These are phyloP conservation scores for Picochlorum sp. DNA, from an alignment of 139 green algal species.

Conservation along the genomic window DNA sequence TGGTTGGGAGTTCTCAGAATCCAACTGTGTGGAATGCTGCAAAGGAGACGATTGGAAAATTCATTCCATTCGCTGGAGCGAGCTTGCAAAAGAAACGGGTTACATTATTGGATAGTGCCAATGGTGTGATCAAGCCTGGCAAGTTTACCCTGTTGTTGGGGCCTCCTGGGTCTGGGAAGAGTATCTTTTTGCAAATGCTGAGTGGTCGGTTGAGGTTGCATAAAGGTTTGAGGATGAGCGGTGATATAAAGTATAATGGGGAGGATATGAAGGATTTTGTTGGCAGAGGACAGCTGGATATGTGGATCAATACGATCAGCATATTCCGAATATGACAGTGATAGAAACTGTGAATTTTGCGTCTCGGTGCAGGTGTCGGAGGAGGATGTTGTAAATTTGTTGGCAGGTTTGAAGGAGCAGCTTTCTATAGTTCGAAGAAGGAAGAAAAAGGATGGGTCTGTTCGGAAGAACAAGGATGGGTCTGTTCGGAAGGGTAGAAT, in stretches of 20 bases:
- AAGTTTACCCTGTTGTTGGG: constrained; percentile 53
- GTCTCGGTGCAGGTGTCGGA: constrained; percentile 11
- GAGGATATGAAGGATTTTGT: constrained; percentile 40
- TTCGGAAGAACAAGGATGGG: neutral
- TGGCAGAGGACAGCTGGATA: constrained; percentile 39
- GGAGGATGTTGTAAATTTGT: neutral
- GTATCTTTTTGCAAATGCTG: constrained; percentile 50
- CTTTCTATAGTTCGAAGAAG: neutral
- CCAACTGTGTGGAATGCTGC: constrained; percentile 50
- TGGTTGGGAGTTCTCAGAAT: constrained; percentile 47
- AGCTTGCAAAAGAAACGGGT: constrained; percentile 9
- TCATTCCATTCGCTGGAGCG: constrained; percentile 5
- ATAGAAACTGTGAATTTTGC: constrained; percentile 70
- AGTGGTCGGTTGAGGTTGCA: constrained; percentile 35
- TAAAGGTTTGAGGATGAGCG: constrained; percentile 17
- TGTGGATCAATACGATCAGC: constrained; percentile 57
- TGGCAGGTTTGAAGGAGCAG: constrained; percentile 4
- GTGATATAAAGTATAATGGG: constrained; percentile 62
- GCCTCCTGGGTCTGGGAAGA: constrained; percentile 54
- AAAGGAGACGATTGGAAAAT: constrained; percentile 25
- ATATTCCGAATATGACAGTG: constrained; percentile 63
- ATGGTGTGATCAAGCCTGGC: constrained; percentile 23
- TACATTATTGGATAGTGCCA: constrained; percentile 16
- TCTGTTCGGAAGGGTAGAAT: neutral
- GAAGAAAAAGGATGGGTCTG: neutral